These are phyloP conservation scores for Malassezia brasiliensis DNA, from an alignment of 1,284 basidiomycete species.

Conservation along the genomic window DNA sequence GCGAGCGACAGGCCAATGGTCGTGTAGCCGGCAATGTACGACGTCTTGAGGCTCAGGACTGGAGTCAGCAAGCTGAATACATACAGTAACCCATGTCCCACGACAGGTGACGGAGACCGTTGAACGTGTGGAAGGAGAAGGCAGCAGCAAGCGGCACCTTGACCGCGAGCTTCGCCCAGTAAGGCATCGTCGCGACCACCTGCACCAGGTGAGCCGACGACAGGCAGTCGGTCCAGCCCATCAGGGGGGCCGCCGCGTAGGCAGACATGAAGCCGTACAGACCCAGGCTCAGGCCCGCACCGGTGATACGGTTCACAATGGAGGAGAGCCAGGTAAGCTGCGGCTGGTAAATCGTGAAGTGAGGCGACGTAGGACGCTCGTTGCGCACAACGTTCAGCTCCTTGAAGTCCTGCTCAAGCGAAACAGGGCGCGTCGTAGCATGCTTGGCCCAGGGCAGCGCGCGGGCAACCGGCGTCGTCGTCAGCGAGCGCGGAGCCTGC, in stretches of 20 bases:
- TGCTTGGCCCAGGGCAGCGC: slow-evolving; percentile 9
- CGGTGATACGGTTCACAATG: slow-evolving; percentile 75
- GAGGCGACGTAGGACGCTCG: slow-evolving; percentile 74
- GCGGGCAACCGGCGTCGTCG: slow-evolving; percentile 5
- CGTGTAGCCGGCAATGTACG: slow-evolving; percentile 36
- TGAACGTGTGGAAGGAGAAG: slow-evolving; percentile 66
- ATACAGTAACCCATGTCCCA: slow-evolving; percentile 86
- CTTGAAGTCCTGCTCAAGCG: slow-evolving; percentile 55
- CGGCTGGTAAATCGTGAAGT: slow-evolving; percentile 92
- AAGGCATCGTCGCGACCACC: slow-evolving; percentile 54
- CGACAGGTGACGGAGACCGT: slow-evolving; percentile 78
- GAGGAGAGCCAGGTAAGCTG: slow-evolving; percentile 78
- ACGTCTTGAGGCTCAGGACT: slow-evolving; percentile 24
- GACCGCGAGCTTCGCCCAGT: slow-evolving; percentile 45
- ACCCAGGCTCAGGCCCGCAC: slow-evolving; percentile 57
- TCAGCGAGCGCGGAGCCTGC: slow-evolving; percentile 2
- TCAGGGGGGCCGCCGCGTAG: slow-evolving; percentile 72
- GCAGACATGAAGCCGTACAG: slow-evolving; percentile 80
- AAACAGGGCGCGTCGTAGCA: slow-evolving; percentile 27
- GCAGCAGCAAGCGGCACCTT: slow-evolving; percentile 33
- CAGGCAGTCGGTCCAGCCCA: slow-evolving; percentile 54
- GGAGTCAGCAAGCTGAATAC: slow-evolving; percentile 38
- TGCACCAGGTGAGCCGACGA: slow-evolving; percentile 70
- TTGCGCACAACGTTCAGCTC: slow-evolving; percentile 80
- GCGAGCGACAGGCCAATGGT: slow-evolving; percentile 28